Percentiles rank a stretch among this genome's conserved stretches.
phyloP scores from a whole-genome alignment of 345 rosid species.

The Arabis alpina region DNA sequence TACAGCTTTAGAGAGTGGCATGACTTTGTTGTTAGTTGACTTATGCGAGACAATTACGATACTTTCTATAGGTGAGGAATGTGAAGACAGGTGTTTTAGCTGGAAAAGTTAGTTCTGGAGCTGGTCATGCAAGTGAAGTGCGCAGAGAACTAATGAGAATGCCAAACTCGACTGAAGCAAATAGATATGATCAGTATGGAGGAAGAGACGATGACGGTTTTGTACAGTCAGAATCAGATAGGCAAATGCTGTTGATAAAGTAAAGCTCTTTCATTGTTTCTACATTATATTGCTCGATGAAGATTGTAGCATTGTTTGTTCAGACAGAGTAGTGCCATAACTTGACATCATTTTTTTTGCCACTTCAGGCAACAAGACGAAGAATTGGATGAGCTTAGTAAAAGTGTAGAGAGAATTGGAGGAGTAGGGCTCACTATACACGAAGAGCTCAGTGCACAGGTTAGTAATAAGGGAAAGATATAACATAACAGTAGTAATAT shows the following conservation, averaged over 20 bases:
- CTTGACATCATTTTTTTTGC: slow-evolving; percentile 6
- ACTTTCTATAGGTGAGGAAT: slow-evolving; percentile 62
- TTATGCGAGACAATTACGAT: slow-evolving; percentile 35
- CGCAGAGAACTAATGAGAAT: slow-evolving; percentile 85
- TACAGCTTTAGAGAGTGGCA: slow-evolving; percentile 3
- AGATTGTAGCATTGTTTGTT: slow-evolving; percentile 13
- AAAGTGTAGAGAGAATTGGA: slow-evolving; percentile 88
- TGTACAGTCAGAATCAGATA: slow-evolving; percentile 90
- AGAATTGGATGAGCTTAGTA: slow-evolving; percentile 94
- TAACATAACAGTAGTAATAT: neutral
- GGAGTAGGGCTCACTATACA: slow-evolving; percentile 97
- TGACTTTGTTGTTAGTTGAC: slow-evolving; percentile 15
- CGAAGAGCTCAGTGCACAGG: slow-evolving; percentile 94
- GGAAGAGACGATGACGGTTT: slow-evolving; percentile 70
- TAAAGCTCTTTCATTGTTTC: slow-evolving; percentile 42
- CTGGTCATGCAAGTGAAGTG: slow-evolving; percentile 59
- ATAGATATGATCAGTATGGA: slow-evolving; percentile 60
- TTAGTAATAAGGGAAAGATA: slow-evolving; percentile 21
- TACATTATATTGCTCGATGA: neutral
- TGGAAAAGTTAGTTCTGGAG: slow-evolving; percentile 64
- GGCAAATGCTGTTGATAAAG: slow-evolving; percentile 93
- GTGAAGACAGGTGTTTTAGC: slow-evolving; percentile 72
- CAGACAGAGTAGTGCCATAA: slow-evolving; percentile 18
- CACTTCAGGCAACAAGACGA: slow-evolving; percentile 86
- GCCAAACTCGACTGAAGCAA: slow-evolving; percentile 64